These are phyloP conservation scores for Thermoascus crustaceus DNA, from an alignment of 2,329 filamentous ascomycete species.

Conservation along the genomic window DNA sequence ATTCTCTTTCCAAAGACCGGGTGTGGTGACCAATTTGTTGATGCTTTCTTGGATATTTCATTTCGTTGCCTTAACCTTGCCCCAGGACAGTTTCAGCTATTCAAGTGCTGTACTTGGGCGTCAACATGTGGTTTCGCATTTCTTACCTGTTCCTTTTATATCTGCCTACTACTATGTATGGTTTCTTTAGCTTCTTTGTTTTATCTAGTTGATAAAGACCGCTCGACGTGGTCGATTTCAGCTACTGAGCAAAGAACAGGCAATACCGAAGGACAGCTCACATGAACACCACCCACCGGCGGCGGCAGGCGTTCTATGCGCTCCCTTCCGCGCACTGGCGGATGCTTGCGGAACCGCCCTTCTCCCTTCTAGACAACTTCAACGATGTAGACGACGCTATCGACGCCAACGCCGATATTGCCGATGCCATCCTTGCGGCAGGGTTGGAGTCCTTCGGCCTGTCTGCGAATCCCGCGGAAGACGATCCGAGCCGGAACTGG, in stretches of 20 bases:
- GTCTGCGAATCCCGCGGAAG: slow-evolving; percentile 26
- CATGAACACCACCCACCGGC: slow-evolving; percentile 81
- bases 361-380: slow-evolving; percentile 72
- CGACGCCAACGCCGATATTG: slow-evolving; percentile 75
- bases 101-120: too few species aligned
- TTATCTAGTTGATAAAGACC: too few species aligned
- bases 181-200: too few species aligned
- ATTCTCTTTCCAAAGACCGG: too few species aligned
- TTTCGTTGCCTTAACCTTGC: too few species aligned
- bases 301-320: slow-evolving; percentile 87
- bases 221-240: too few species aligned
- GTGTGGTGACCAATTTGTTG: too few species aligned
- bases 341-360: slow-evolving; percentile 70
- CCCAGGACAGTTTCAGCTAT: too few species aligned
- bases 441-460: slow-evolving; percentile 61
- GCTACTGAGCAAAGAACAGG: slow-evolving; percentile 37
- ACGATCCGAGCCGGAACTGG: slow-evolving; percentile 51
- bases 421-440: slow-evolving; percentile 64
- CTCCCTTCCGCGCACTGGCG: slow-evolving; percentile 77
- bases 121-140: too few species aligned
- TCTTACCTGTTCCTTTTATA: too few species aligned
- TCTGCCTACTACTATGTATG: too few species aligned
- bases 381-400: slow-evolving; percentile 78
- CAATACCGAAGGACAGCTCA: slow-evolving; percentile 81
- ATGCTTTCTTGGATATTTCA: too few species aligned